phyloP scores from a whole-genome alignment of 2,329 filamentous ascomycete species.

The Colletotrichum truncatum region DNA sequence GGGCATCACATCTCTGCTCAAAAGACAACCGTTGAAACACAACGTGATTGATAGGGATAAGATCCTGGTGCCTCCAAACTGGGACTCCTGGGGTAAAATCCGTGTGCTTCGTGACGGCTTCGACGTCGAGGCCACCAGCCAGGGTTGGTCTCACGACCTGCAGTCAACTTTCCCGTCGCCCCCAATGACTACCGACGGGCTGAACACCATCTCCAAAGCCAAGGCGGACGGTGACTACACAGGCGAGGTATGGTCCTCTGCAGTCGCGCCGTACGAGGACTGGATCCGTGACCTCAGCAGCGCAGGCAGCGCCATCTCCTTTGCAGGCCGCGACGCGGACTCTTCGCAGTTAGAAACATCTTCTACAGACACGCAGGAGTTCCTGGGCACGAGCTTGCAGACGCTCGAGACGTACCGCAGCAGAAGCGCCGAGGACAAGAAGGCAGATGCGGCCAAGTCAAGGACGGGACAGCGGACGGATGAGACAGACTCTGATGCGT shows the following conservation, averaged over 20 bases:
- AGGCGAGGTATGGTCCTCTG: slow-evolving; percentile 55
- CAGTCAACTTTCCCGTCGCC: slow-evolving; percentile 61
- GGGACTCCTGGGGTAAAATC: slow-evolving; percentile 99
- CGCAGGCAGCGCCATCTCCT: slow-evolving; percentile 59
- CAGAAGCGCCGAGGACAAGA: slow-evolving; percentile 56
- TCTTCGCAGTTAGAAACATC: slow-evolving; percentile 66
- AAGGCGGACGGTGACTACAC: slow-evolving; percentile 32
- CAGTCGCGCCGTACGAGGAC: slow-evolving; percentile 80
- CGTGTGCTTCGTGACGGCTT: slow-evolving; percentile 90
- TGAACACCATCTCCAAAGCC: slow-evolving; percentile 35
- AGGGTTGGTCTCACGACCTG: slow-evolving; percentile 87
- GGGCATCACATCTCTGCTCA: slow-evolving; percentile 84
- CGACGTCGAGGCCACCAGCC: slow-evolving; percentile 86
- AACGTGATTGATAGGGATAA: slow-evolving; percentile 95
- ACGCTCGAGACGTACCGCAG: slow-evolving; percentile 73
- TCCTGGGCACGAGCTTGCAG: slow-evolving; percentile 79
- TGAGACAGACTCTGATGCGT: slow-evolving; percentile 34
- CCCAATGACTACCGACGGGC: slow-evolving; percentile 30
- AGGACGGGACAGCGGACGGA: slow-evolving; percentile 31
- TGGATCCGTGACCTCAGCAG: slow-evolving; percentile 80
- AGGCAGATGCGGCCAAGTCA: slow-evolving; percentile 35
- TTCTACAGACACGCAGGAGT: slow-evolving; percentile 79
- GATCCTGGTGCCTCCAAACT: slow-evolving; percentile 93
- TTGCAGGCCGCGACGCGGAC: slow-evolving; percentile 58
- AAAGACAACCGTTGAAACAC: slow-evolving; percentile 81